Evolutionary conservation across 306 rosid genomes (phyloP), one percentile per base, ranked within the genome.

Genomic region (Quercus rubra): DNA sequence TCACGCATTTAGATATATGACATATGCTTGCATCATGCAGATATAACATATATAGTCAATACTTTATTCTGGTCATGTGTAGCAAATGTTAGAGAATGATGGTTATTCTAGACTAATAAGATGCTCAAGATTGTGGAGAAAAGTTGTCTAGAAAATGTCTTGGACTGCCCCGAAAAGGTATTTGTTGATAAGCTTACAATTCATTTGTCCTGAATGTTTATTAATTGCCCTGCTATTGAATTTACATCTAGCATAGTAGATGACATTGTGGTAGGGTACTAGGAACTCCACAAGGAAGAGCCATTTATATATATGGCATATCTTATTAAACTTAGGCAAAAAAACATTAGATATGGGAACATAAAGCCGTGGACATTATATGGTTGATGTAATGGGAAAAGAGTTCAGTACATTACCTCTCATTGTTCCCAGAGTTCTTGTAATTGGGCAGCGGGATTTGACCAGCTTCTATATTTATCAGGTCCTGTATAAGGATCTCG

Each of bases 401-500:
- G 11, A 43, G 54, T 5, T n/a, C 5, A 28, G 70, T 35, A 5
- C 55, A 69, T 76, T 90, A 90, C 98, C 98, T 84, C 49, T 83
- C 78, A 81, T 70, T 86, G 87, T 79, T 73, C 67, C 38, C 85
- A 75, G 83, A 25, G 69, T 74, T 78, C 75, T 78, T 86, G 83
- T 94, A 94, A 14, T 78, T 84, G 35, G 99, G 99, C 10, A 90
- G 72, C 9, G 97, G 97, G 25, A 90, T 77, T 61, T 89, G 89
- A 66, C 94, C 97, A 31, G 82, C 82, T 85, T 95, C 97, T 68
- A 95, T 95, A 21, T 90, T 84, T 69, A 79, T 83, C 69, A 95
- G 86, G 80, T 95, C 97, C 74, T 88, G 93, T 86, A 85, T 84
- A 33, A 95, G 96, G 78, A 90, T 76, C 74, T 95, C 94, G 57